Evolutionary conservation across 257 asterid genomes (phyloP).

Genomic region (Phtheirospermum japonicum): DNA sequence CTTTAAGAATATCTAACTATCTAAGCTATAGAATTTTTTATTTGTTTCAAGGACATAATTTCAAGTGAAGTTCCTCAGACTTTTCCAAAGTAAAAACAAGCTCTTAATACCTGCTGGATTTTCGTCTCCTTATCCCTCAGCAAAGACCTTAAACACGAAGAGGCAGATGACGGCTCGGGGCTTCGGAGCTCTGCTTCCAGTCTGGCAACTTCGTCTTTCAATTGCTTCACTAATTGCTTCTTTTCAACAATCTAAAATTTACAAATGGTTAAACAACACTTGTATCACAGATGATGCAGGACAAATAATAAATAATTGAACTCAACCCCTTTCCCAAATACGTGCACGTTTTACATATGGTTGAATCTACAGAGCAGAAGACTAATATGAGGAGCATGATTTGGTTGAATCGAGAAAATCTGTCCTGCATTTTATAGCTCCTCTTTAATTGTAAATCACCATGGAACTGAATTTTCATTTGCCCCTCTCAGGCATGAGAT

Average conservation of each 20-base stretch:
- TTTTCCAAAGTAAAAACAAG: background rate
- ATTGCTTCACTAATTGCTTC: conserved; percentile 73
- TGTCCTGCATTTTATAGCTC: background rate
- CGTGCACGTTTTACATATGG: conserved; percentile 16
- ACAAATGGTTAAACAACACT: conserved; percentile 9
- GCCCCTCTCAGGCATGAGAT: conserved; percentile 1
- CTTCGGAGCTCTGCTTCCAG: conserved; percentile 91
- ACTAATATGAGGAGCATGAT: background rate
- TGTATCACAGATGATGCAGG: conserved; percentile 7
- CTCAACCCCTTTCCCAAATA: conserved; percentile 14
- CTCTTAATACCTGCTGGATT: conserved; percentile 71
- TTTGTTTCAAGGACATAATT: conserved; percentile 3
- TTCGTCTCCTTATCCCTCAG: conserved; percentile 73
- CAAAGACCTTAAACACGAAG: conserved; percentile 60
- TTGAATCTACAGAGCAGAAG: conserved; percentile 11
- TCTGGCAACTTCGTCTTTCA: conserved; percentile 87
- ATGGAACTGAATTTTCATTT: conserved; percentile 16
- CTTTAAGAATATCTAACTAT: too few species aligned
- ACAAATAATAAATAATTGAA: conserved; percentile 11
- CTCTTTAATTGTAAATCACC: background rate
- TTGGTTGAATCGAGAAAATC: conserved; percentile 1
- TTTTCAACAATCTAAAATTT: conserved; percentile 63
- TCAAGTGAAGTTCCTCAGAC: conserved; percentile 8
- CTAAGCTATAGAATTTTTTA: background rate
- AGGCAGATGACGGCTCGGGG: conserved; percentile 63